Evolutionary conservation across 1,139 yeast species (phyloP).

Genomic region (Meyerozyma guilliermondii): DNA sequence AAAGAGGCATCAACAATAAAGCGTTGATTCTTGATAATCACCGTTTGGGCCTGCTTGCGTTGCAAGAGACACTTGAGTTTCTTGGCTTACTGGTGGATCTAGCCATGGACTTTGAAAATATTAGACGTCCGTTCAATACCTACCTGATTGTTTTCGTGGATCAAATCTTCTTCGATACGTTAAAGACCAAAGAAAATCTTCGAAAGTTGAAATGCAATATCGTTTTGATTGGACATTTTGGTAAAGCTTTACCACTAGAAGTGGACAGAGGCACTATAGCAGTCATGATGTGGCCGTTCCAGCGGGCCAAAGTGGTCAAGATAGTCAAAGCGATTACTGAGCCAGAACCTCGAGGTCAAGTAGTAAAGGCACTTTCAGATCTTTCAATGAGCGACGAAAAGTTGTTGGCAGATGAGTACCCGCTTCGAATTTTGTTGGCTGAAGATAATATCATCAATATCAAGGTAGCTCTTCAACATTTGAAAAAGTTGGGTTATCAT

Average conservation of each 20-base stretch:
- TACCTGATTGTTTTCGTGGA: conserved; percentile 16
- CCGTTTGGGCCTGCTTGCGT: conserved; percentile 26
- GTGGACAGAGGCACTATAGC: conserved; percentile 16
- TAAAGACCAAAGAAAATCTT: conserved; percentile 9
- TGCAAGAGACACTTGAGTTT: conserved; percentile 22
- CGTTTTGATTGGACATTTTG: conserved; percentile 25
- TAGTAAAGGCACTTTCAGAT: background rate
- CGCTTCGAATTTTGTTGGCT: conserved; percentile 44
- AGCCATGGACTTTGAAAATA: background rate
- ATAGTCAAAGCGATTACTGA: conserved; percentile 12
- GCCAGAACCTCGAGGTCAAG: background rate
- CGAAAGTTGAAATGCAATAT: conserved; percentile 10
- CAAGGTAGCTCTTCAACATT: conserved; percentile 46
- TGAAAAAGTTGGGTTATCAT: conserved; percentile 46
- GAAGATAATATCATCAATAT: conserved; percentile 51
- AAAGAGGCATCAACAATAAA: conserved; percentile 11
- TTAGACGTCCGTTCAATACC: background rate
- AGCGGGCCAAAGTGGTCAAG: conserved; percentile 21
- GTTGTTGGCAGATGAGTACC: conserved; percentile 25
- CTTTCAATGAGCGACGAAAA: background rate
- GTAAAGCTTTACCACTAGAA: conserved; percentile 22
- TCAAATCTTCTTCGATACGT: conserved; percentile 12
- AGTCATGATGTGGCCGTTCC: conserved; percentile 32
- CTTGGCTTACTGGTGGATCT: conserved; percentile 29
- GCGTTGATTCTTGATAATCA: conserved; percentile 33